Conservation (phyloP, 331 rosid species). For the Quercus phellos region DNA sequence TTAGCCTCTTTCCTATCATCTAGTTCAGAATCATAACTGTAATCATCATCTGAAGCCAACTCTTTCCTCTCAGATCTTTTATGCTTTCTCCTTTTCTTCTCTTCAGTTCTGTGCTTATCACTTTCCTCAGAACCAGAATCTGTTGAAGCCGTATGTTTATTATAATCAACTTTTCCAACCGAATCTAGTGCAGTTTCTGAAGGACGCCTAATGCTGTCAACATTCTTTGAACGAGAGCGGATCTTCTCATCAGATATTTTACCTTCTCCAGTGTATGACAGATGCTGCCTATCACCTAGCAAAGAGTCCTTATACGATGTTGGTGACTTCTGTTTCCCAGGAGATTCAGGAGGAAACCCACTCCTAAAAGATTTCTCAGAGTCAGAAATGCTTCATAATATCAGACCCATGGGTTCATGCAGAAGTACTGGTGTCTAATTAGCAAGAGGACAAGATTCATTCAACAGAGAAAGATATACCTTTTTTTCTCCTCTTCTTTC, state of each 20-base stretch:
- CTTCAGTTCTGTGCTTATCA: slow-evolving; percentile 47
- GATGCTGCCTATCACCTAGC: slow-evolving; percentile 41
- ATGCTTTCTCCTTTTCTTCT: slow-evolving; percentile 64
- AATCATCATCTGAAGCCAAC: slow-evolving; percentile 55
- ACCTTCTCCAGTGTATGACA: slow-evolving; percentile 34
- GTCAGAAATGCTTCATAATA: slow-evolving; percentile 28
- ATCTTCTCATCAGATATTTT: slow-evolving; percentile 47
- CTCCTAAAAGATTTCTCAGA: slow-evolving; percentile 49
- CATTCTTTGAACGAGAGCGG: slow-evolving; percentile 30
- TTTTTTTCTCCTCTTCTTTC: slow-evolving; percentile 36
- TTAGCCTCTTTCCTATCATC: slow-evolving; percentile 78
- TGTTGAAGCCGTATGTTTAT: slow-evolving; percentile 31
- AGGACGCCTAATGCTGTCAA: slow-evolving; percentile 26
- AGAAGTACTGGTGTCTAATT: neutral
- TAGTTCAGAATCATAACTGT: slow-evolving; percentile 66
- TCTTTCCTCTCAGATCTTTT: slow-evolving; percentile 69
- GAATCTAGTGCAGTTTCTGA: slow-evolving; percentile 29
- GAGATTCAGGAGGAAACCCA: slow-evolving; percentile 27
- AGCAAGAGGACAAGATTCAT: slow-evolving; percentile 14
- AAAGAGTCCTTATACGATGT: slow-evolving; percentile 30
- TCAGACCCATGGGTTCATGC: slow-evolving; percentile 24
- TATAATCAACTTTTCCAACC: slow-evolving; percentile 33
- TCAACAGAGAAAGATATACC: slow-evolving; percentile 31
- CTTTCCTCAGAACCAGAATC: slow-evolving; percentile 69
- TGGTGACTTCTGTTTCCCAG: slow-evolving; percentile 40